Evolutionary conservation across 495 filamentous ascomycete genomes (phyloP).

Genomic region (Staphylotrichum longicolle): DNA sequence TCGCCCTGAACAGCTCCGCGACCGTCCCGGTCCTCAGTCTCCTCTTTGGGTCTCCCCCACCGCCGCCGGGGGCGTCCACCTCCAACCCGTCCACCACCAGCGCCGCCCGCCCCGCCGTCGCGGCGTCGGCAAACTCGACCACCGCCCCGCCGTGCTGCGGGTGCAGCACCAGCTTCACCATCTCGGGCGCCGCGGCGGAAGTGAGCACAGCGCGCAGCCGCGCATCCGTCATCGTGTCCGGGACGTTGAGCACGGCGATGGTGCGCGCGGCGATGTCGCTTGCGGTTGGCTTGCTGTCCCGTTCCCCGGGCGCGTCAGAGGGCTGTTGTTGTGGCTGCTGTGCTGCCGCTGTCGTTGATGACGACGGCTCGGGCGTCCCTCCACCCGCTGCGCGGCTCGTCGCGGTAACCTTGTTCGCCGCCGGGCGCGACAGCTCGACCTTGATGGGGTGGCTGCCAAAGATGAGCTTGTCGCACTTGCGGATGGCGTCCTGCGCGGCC

Average conservation of each 20-base stretch:
- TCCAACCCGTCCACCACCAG: constrained; percentile 71
- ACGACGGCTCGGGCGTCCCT: constrained; percentile 15
- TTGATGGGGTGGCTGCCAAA: constrained; percentile 67
- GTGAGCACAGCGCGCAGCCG: constrained; percentile 66
- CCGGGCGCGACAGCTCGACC: constrained; percentile 59
- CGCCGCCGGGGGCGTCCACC: constrained; percentile 41
- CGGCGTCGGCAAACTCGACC: constrained; percentile 71
- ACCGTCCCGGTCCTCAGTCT: constrained; percentile 67
- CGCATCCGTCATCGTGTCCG: constrained; percentile 69
- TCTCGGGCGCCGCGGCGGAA: constrained; percentile 44
- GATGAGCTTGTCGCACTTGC: constrained; percentile 66
- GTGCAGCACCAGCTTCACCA: constrained; percentile 64
- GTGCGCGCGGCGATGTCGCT: constrained; percentile 50
- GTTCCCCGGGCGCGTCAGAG: constrained; percentile 18
- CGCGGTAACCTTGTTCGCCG: constrained; percentile 44
- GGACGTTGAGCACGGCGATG: constrained; percentile 63
- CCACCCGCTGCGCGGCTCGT: constrained; percentile 28
- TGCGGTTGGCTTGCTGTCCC: constrained; percentile 23
- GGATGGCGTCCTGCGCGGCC: constrained; percentile 62
- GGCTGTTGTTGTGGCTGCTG: background rate
- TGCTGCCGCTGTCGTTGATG: constrained; percentile 37
- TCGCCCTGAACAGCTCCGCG: constrained; percentile 62
- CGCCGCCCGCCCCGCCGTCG: constrained; percentile 70
- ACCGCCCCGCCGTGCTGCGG: constrained; percentile 85
- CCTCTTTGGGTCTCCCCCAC: constrained; percentile 52